Conservation (phyloP, 352 stramenopile species). For the Phytophthora chlamydospora region DNA sequence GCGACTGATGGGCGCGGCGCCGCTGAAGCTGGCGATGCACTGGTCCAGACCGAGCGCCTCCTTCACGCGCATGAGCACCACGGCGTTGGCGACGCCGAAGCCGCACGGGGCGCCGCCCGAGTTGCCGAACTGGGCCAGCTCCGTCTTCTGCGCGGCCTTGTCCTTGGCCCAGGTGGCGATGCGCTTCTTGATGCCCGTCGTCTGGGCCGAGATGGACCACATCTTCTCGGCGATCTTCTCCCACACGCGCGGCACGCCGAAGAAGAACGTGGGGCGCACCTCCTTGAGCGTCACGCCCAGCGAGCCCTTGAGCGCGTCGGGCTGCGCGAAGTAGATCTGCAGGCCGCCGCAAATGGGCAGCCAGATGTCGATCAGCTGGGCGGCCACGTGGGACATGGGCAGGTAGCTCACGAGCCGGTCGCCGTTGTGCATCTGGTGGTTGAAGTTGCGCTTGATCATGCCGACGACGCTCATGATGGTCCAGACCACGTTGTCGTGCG, state of each 20-base stretch:
- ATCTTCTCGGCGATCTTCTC: slow-evolving; percentile 95
- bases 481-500: slow-evolving; percentile 94
- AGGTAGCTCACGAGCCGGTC: slow-evolving; percentile 89
- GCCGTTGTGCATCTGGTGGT: slow-evolving; percentile 58
- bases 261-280: slow-evolving; percentile 89
- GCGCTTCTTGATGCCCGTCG: slow-evolving; percentile 91
- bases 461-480: slow-evolving; percentile 69
- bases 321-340: slow-evolving; percentile 89
- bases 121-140: slow-evolving; percentile 84
- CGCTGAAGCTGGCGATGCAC: slow-evolving; percentile 74
- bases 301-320: slow-evolving; percentile 91
- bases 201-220: slow-evolving; percentile 82
- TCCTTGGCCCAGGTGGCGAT: slow-evolving; percentile 92
- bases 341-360: slow-evolving; percentile 65
- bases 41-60: slow-evolving; percentile 92
- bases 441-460: slow-evolving; percentile 69
- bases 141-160: slow-evolving; percentile 80
- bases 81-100: slow-evolving; percentile 87
- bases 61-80: slow-evolving; percentile 90
- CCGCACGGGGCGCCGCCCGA: slow-evolving; percentile 88
- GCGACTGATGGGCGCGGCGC: slow-evolving; percentile 92
- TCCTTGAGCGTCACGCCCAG: slow-evolving; percentile 87
- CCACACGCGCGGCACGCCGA: slow-evolving; percentile 92
- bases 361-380: slow-evolving; percentile 89
- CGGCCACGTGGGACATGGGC: slow-evolving; percentile 91